Percentiles rank a stretch among this genome's conserved stretches.
These are phyloP conservation scores for Evansstolkia leycettana DNA, from an alignment of 495 filamentous ascomycete genomes.

Conservation along the genomic window DNA sequence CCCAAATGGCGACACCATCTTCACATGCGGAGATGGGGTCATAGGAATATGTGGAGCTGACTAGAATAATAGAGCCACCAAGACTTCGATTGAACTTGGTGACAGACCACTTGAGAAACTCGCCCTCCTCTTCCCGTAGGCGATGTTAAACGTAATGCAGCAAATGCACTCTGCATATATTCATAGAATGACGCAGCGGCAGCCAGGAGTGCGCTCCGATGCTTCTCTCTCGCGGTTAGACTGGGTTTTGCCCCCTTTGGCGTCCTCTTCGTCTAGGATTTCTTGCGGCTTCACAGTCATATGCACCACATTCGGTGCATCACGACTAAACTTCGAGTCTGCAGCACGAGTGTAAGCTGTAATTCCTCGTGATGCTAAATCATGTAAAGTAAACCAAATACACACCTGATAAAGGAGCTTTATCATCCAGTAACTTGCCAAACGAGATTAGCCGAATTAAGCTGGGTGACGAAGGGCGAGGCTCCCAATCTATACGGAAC, in stretches of 20 bases:
- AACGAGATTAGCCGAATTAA: slow-evolving; percentile 82
- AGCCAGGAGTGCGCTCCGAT: slow-evolving; percentile 52
- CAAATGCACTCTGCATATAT: slow-evolving; percentile 8
- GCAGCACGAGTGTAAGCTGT: slow-evolving; percentile 6
- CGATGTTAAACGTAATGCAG: no score
- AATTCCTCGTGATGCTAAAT: not conserved
- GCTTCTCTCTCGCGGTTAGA: slow-evolving; percentile 44
- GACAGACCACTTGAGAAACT: no score
- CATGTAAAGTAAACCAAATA: slow-evolving; percentile 2
- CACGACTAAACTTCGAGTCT: slow-evolving; percentile 72
- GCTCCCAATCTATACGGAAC: slow-evolving; percentile 62
- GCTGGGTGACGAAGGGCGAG: slow-evolving; percentile 67
- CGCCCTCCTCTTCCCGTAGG: no score
- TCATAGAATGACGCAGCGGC: slow-evolving; percentile 76
- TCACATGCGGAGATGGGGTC: no score
- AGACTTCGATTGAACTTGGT: no score
- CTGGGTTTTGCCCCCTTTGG: slow-evolving; percentile 58
- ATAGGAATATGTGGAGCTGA: no score
- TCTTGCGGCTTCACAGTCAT: slow-evolving; percentile 90
- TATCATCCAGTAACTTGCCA: slow-evolving; percentile 79
- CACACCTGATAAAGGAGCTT: slow-evolving; percentile 62
- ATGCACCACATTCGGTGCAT: slow-evolving; percentile 72
- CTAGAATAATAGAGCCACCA: no score
- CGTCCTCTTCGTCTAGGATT: slow-evolving; percentile 79
- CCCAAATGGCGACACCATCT: no score